A percentile compares a stretch with the other conserved stretches of the same genome.
Conservation (phyloP, 345 rosid species). For the Garcia nutans region DNA sequence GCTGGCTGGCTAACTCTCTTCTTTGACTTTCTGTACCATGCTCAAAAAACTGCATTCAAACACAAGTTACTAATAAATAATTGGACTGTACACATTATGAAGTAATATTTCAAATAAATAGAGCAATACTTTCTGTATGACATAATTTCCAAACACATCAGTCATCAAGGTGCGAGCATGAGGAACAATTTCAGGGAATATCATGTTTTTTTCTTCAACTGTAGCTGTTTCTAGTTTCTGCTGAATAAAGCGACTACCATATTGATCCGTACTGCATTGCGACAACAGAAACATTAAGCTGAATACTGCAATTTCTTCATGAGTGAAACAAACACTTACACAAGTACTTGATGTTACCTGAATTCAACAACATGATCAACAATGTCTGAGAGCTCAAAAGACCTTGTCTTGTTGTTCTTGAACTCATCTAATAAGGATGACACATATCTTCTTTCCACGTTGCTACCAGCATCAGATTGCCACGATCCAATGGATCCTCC, state of each 20-base stretch:
- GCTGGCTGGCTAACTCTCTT: constrained; percentile 70
- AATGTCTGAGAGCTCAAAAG: constrained; percentile 74
- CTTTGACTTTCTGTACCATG: constrained; percentile 81
- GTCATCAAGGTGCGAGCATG: constrained; percentile 87
- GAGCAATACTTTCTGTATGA: constrained; percentile 74
- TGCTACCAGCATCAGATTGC: constrained; percentile 54
- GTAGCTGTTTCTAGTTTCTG: constrained; percentile 87
- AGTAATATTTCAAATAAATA: constrained; percentile 11
- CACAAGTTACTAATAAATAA: constrained; percentile 20
- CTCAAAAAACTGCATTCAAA: constrained; percentile 75
- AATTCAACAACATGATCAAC: constrained; percentile 77
- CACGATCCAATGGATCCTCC: constrained; percentile 55
- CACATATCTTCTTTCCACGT: constrained; percentile 43
- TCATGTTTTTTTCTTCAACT: constrained; percentile 68
- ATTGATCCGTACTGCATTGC: constrained; percentile 82
- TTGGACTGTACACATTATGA: neutral
- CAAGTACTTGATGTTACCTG: constrained; percentile 48
- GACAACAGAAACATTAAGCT: constrained; percentile 14
- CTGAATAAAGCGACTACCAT: constrained; percentile 97
- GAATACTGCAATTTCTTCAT: constrained; percentile 2
- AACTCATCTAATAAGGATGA: constrained; percentile 78
- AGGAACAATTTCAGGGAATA: constrained; percentile 80
- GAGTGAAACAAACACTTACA: constrained; percentile 19
- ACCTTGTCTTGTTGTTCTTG: constrained; percentile 72
- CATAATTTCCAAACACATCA: constrained; percentile 98